A percentile compares a stretch with the other conserved stretches of the same genome.
phyloP scores from a whole-genome alignment of 2,329 filamentous ascomycete genomes.

The Cercospora sojina region DNA sequence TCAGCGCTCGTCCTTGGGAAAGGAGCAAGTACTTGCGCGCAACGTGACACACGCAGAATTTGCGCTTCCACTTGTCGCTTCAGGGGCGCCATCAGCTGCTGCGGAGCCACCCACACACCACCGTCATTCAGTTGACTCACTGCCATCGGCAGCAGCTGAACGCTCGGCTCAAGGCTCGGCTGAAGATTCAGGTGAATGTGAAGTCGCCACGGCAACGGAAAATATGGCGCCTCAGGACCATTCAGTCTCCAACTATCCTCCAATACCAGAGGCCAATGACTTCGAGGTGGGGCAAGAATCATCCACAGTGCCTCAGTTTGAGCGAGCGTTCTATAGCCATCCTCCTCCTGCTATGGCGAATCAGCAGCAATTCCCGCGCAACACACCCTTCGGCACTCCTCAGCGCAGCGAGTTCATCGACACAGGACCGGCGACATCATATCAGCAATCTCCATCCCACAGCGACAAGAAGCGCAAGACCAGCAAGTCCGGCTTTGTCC shows the following conservation, averaged over 20 bases:
- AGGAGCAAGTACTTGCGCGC: neutral
- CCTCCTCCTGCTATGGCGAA: neutral
- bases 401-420: neutral
- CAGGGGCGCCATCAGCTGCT: neutral
- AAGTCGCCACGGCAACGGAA: neutral
- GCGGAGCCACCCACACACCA: neutral
- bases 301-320: neutral
- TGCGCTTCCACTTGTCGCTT: neutral
- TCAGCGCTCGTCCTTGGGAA: neutral
- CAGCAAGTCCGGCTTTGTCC: neutral
- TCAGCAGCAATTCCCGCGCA: neutral
- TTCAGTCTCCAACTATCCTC: neutral
- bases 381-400: neutral
- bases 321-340: neutral
- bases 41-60: neutral
- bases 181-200: neutral
- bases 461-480: conserved; percentile 2
- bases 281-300: neutral
- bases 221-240: neutral
- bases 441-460: neutral
- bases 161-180: neutral
- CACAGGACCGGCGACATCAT: neutral
- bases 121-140: neutral
- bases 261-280: neutral
- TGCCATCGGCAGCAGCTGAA: neutral